Conservation (phyloP, 2,329 filamentous ascomycete species). For the Penicillium freii region DNA sequence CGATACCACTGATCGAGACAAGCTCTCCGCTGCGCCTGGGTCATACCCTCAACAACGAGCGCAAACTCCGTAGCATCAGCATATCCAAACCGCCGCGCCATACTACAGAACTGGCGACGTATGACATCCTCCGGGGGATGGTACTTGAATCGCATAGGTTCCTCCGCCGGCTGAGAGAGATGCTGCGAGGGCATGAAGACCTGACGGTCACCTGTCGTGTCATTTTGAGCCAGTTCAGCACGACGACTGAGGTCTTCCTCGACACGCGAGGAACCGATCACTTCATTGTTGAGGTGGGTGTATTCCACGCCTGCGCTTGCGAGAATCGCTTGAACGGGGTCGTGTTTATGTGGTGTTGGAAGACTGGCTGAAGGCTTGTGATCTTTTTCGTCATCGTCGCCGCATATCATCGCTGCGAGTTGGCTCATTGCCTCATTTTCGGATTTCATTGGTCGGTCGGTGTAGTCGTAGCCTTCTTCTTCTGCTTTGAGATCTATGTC, state of each 20-base stretch:
- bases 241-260: constrained; percentile 78
- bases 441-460: constrained; percentile 43
- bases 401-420: constrained; percentile 62
- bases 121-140: constrained; percentile 72
- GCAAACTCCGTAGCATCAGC: constrained; percentile 78
- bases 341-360: constrained; percentile 52
- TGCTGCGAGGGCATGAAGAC: constrained; percentile 34
- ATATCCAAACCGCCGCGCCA: constrained; percentile 79
- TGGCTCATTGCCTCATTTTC: constrained; percentile 70
- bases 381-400: constrained; percentile 27
- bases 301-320: constrained; percentile 87
- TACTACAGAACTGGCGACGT: constrained; percentile 82
- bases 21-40: constrained; percentile 73
- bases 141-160: constrained; percentile 58
- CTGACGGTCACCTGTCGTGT: constrained; percentile 31
- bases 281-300: constrained; percentile 93
- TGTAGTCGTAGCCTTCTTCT: constrained; percentile 54
- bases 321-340: constrained; percentile 86
- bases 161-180: constrained; percentile 30
- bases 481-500: constrained; percentile 69
- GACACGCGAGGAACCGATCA: constrained; percentile 88
- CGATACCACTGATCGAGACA: constrained; percentile 80
- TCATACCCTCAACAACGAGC: constrained; percentile 85
- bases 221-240: constrained; percentile 55
- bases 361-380: constrained; percentile 10